Conservation (phyloP, 495 filamentous ascomycete species). For the Astrothelium subdiscretum region DNA sequence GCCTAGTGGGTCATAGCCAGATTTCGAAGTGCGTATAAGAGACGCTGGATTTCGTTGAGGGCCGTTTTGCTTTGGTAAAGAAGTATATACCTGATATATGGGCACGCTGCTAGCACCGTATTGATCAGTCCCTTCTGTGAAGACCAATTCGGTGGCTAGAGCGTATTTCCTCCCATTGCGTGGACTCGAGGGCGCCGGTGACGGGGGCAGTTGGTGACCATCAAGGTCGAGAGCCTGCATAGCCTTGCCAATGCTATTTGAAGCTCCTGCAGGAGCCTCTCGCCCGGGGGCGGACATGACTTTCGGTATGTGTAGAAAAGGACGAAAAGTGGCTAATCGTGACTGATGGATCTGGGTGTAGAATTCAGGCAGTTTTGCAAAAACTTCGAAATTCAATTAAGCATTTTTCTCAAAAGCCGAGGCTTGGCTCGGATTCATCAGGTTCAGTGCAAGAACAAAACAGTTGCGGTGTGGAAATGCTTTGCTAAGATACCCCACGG, state of each 20-base stretch:
- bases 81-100: slow-evolving; percentile 65
- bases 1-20: not conserved
- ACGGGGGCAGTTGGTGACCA: slow-evolving; percentile 84
- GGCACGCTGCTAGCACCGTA: slow-evolving; percentile 91
- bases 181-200: slow-evolving; percentile 87
- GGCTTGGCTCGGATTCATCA: too few species aligned
- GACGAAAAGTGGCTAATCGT: not conserved
- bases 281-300: not conserved
- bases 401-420: too few species aligned
- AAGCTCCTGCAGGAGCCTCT: not conserved
- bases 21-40: not conserved
- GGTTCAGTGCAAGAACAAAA: not conserved
- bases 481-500: not conserved
- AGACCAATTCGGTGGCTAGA: slow-evolving; percentile 89
- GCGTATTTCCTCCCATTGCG: slow-evolving; percentile 75
- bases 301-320: not conserved
- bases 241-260: slow-evolving; percentile 43
- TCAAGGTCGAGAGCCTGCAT: slow-evolving; percentile 69
- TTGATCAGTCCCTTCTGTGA: slow-evolving; percentile 89
- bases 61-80: not conserved
- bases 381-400: too few species aligned
- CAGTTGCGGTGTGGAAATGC: not conserved
- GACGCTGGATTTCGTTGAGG: not conserved
- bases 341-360: not conserved
- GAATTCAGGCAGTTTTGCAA: too few species aligned